These are phyloP conservation scores for Aureobasidium sp. DNA, from an alignment of 2,329 filamentous ascomycete species.

Conservation along the genomic window DNA sequence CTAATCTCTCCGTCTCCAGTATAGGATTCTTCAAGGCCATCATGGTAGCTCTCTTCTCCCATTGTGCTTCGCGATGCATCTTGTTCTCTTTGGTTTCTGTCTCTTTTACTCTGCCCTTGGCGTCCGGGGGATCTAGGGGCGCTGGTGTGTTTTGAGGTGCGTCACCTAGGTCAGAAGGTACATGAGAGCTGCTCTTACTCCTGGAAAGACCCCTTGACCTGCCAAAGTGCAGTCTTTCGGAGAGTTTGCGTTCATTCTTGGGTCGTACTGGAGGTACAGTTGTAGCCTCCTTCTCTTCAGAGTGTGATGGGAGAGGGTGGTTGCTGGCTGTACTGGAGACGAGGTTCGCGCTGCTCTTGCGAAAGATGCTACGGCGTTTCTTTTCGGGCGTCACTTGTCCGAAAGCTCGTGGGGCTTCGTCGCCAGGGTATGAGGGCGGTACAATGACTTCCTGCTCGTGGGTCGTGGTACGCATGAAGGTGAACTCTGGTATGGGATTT, in stretches of 20 bases:
- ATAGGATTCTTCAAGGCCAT: slow-evolving; percentile 51
- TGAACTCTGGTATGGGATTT: slow-evolving; percentile 54
- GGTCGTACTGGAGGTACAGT: slow-evolving; percentile 16
- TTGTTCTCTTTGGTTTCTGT: slow-evolving; percentile 3
- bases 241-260: slow-evolving; percentile 43
- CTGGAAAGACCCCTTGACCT: slow-evolving; percentile 35
- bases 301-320: background rate
- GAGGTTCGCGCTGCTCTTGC: slow-evolving; percentile 3
- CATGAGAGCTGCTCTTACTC: slow-evolving; percentile 56
- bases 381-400: background rate
- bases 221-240: slow-evolving; percentile 59
- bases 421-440: slow-evolving; percentile 51
- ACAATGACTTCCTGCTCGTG: slow-evolving; percentile 68
- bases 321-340: background rate
- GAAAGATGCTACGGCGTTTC: slow-evolving; percentile 10
- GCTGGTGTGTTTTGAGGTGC: slow-evolving; percentile 62
- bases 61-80: slow-evolving; percentile 58
- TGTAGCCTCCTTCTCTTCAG: background rate
- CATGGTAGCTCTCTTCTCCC: slow-evolving; percentile 91
- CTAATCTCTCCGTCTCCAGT: slow-evolving; percentile 24
- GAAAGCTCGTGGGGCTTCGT: slow-evolving; percentile 16
- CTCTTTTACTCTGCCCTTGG: slow-evolving; percentile 11
- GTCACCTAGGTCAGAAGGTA: slow-evolving; percentile 72
- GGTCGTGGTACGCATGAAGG: slow-evolving; percentile 78
- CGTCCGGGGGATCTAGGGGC: slow-evolving; percentile 14